phyloP scores from a whole-genome alignment of 768 basidiomycete species.

The Boletellus emodensis region DNA sequence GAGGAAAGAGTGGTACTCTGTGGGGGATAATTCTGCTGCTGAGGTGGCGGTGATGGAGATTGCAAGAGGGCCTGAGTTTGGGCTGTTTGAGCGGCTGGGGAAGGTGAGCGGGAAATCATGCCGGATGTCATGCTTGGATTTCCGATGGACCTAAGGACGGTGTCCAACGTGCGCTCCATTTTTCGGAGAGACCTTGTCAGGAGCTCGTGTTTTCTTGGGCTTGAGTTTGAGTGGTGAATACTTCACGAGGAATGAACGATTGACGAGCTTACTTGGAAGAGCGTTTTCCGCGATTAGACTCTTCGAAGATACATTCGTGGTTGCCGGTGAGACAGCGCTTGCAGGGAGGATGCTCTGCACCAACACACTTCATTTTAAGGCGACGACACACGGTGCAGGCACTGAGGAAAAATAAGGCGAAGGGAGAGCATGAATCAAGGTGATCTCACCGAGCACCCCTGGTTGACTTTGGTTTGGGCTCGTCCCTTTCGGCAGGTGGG shows the following conservation, averaged over 20 bases:
- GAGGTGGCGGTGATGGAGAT: conserved; percentile 47
- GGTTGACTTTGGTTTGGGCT: conserved; percentile 76
- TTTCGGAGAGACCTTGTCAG: conserved; percentile 78
- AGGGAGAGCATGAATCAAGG: not conserved
- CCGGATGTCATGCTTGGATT: conserved; percentile 76
- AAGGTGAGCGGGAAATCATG: conserved; percentile 79
- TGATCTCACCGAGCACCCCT: conserved; percentile 71
- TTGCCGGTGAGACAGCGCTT: conserved; percentile 76
- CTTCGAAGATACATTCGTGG: conserved; percentile 95
- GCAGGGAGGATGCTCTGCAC: conserved; percentile 86
- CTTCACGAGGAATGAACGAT: conserved; percentile 16
- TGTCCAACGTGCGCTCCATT: conserved; percentile 92
- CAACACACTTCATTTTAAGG: conserved; percentile 91
- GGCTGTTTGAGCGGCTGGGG: conserved; percentile 52
- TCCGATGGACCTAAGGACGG: conserved; percentile 82
- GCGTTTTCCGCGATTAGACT: conserved; percentile 91
- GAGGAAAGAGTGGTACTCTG: conserved; percentile 25
- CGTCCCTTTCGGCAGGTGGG: conserved; percentile 56
- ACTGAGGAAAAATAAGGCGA: conserved; percentile 37
- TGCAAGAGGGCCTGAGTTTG: conserved; percentile 57
- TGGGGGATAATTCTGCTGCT: conserved; percentile 34
- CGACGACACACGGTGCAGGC: conserved; percentile 91
- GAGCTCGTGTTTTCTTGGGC: conserved; percentile 75
- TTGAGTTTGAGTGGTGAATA: conserved; percentile 29
- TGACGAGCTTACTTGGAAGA: conserved; percentile 61